Percentiles rank a stretch among this genome's conserved stretches.
Evolutionary conservation across 176 grass and related monocot species (phyloP).

Genomic region (Carex kokanica): DNA sequence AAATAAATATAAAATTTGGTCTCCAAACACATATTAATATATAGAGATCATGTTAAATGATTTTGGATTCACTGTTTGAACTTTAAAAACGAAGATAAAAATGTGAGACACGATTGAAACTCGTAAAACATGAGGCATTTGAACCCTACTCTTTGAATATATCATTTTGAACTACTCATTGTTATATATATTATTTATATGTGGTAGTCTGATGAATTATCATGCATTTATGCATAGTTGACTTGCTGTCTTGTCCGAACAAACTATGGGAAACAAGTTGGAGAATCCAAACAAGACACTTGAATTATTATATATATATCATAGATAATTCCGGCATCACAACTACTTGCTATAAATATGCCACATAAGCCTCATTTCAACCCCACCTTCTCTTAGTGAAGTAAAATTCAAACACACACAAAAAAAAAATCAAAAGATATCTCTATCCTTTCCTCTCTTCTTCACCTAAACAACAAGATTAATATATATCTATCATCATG

Average conservation of each 20-base stretch:
- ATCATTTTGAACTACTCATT: background rate
- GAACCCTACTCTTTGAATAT: background rate
- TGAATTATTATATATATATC: background rate
- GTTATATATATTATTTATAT: background rate
- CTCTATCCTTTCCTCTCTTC: background rate
- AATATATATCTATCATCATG: constrained; percentile 35
- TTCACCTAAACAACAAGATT: background rate
- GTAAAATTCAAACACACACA: background rate
- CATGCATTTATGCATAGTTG: constrained; percentile 18
- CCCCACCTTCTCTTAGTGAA: constrained; percentile 26
- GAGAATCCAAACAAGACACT: constrained; percentile 7
- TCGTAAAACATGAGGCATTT: no score
- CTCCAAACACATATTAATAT: no score
- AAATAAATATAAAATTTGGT: no score
- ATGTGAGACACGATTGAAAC: no score
- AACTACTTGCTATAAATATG: constrained; percentile 20
- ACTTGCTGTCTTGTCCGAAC: constrained; percentile 17
- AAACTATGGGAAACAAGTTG: background rate
- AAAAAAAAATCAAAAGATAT: background rate
- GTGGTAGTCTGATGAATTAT: background rate
- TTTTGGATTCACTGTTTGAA: no score
- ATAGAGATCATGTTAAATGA: no score
- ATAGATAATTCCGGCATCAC: background rate
- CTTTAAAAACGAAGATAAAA: no score
- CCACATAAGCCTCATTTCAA: constrained; percentile 22